These are phyloP conservation scores for Apiospora malaysiana DNA, from an alignment of 2,329 filamentous ascomycete genomes.

Conservation along the genomic window DNA sequence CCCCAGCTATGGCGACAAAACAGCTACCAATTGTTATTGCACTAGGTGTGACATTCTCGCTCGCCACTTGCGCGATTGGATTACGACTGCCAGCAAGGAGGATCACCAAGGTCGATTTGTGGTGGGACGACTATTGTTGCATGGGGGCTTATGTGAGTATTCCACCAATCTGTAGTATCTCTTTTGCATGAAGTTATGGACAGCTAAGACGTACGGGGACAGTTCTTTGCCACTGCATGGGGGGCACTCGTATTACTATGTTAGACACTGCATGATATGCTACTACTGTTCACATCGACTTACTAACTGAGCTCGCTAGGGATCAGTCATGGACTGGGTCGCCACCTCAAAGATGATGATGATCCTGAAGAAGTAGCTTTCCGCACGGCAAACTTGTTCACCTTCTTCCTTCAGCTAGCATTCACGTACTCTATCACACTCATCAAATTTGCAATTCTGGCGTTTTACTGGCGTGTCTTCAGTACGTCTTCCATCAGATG, in stretches of 20 bases:
- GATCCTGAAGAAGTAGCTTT: not conserved
- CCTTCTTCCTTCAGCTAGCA: slow-evolving; percentile 19
- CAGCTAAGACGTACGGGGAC: not conserved
- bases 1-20: not conserved
- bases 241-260: not conserved
- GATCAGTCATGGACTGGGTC: not conserved
- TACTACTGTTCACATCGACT: not conserved
- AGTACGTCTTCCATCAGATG: slow-evolving; percentile 20
- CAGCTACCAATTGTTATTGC: not conserved
- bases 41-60: not conserved
- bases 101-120: slow-evolving; percentile 3
- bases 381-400: not conserved
- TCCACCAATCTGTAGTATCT: not conserved
- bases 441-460: slow-evolving; percentile 21
- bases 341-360: not conserved
- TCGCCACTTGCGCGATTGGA: slow-evolving; percentile 1
- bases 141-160: not conserved
- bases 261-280: not conserved
- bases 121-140: slow-evolving; percentile 6
- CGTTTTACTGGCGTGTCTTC: slow-evolving; percentile 25
- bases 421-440: slow-evolving; percentile 21
- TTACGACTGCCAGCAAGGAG: not conserved
- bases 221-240: slow-evolving; percentile 1
- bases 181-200: not conserved
- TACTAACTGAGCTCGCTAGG: not conserved